Percentiles rank a stretch among this genome's conserved stretches.
phyloP scores from a whole-genome alignment of 495 filamentous ascomycete species.

The Xylaria intraflava region DNA sequence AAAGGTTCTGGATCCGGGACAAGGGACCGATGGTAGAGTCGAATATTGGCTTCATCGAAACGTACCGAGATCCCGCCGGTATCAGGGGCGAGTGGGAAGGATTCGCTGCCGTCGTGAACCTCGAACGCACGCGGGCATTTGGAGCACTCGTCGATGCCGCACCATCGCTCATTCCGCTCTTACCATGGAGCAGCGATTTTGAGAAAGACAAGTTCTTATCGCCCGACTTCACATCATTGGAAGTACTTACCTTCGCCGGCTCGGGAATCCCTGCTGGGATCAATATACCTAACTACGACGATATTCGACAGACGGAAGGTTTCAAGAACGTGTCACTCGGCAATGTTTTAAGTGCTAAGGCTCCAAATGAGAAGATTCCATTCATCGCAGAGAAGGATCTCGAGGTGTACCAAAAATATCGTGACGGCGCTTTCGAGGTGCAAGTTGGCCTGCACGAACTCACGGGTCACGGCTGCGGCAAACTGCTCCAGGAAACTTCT shows the following conservation, averaged over 20 bases:
- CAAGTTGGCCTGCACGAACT: conserved; percentile 95
- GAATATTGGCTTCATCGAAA: conserved; percentile 94
- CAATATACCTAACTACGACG: conserved; percentile 83
- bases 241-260: conserved; percentile 59
- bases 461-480: conserved; percentile 91
- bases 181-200: conserved; percentile 84
- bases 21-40: conserved; percentile 83
- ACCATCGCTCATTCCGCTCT: conserved; percentile 71
- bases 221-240: conserved; percentile 87
- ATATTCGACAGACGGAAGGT: conserved; percentile 85
- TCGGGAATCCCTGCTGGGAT: conserved; percentile 80
- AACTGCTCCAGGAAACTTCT: conserved; percentile 83
- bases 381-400: conserved; percentile 74
- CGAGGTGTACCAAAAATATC: conserved; percentile 68
- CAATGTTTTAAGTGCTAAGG: conserved; percentile 85
- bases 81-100: conserved; percentile 97
- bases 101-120: conserved; percentile 67
- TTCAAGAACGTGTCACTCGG: conserved; percentile 97
- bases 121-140: conserved; percentile 88
- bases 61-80: conserved; percentile 89
- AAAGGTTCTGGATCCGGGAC: conserved; percentile 88
- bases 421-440: conserved; percentile 84
- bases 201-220: conserved; percentile 93
- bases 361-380: conserved; percentile 80
- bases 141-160: conserved; percentile 75